Conservation (phyloP, 495 filamentous ascomycete genomes). For the Cetradonia linearis region DNA sequence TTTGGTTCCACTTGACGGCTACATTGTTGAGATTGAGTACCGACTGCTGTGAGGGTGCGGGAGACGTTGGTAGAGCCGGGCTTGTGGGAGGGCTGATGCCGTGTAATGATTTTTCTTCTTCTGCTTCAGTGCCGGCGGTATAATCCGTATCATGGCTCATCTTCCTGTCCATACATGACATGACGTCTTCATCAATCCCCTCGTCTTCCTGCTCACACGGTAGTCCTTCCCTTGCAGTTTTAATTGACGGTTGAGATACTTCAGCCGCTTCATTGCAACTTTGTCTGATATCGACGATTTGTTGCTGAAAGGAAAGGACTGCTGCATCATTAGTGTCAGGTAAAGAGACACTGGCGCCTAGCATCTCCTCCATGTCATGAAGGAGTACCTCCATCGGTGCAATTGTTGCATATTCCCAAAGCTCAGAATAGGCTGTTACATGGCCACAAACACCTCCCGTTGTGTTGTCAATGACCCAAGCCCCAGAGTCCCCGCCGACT, state of each 20-base stretch:
- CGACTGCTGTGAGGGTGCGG: constrained; percentile 4
- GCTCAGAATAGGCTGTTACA: constrained; percentile 74
- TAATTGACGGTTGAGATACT: neutral
- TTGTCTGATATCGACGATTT: neutral
- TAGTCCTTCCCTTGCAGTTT: neutral
- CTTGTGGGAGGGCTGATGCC: neutral
- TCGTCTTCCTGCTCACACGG: neutral
- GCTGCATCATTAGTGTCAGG: constrained; percentile 14
- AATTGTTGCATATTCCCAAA: constrained; percentile 70
- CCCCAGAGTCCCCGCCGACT: constrained; percentile 82
- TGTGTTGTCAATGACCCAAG: constrained; percentile 81
- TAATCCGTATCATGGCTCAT: constrained; percentile 7
- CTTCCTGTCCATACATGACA: neutral
- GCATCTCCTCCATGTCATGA: constrained; percentile 67
- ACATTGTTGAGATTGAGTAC: constrained; percentile 13
- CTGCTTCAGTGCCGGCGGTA: neutral
- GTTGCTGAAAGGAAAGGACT: constrained; percentile 9
- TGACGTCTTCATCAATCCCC: neutral
- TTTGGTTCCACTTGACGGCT: constrained; percentile 14
- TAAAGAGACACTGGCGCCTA: constrained; percentile 38
- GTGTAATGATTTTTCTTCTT: constrained; percentile 1
- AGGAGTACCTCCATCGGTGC: constrained; percentile 88
- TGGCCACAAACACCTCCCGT: constrained; percentile 78
- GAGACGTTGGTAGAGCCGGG: constrained; percentile 13
- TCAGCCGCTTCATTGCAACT: neutral